These are phyloP conservation scores for Helichrysum umbraculigerum DNA, from an alignment of 129 eudicot species.

Conservation along the genomic window DNA sequence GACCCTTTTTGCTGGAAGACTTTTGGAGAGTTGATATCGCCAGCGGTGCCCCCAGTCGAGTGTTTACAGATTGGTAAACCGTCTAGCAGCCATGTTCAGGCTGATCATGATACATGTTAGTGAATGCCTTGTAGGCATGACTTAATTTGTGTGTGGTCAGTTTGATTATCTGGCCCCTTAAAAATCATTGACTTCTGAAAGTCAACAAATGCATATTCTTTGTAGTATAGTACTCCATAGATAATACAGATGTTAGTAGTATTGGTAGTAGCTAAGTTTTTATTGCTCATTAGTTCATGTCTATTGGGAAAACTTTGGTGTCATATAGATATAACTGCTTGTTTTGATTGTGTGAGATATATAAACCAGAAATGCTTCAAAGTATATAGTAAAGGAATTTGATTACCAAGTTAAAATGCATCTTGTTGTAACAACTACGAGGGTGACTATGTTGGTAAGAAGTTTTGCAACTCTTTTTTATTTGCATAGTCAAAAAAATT, in stretches of 20 bases:
- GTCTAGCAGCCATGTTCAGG: slow-evolving; percentile 51
- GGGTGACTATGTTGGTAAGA: neutral
- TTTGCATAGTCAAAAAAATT: too few species aligned
- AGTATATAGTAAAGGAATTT: slow-evolving; percentile 2
- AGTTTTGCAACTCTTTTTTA: neutral
- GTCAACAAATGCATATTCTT: slow-evolving; percentile 46
- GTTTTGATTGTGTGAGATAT: slow-evolving; percentile 32
- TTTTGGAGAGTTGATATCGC: slow-evolving; percentile 62
- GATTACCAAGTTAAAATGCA: neutral
- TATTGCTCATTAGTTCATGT: slow-evolving; percentile 17
- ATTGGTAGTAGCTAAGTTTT: slow-evolving; percentile 16
- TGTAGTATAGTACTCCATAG: slow-evolving; percentile 42
- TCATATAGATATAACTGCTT: slow-evolving; percentile 30
- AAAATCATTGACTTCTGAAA: slow-evolving; percentile 32
- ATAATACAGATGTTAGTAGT: slow-evolving; percentile 35
- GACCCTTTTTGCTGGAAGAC: slow-evolving; percentile 86
- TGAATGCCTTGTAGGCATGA: slow-evolving; percentile 16
- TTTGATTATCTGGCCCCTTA: slow-evolving; percentile 41
- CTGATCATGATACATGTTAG: slow-evolving; percentile 62
- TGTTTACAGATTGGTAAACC: slow-evolving; percentile 77
- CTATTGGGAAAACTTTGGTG: slow-evolving; percentile 27
- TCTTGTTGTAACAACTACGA: neutral
- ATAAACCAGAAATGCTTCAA: slow-evolving; percentile 14
- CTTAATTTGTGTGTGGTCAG: slow-evolving; percentile 48
- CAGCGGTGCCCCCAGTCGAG: slow-evolving; percentile 58